phyloP scores from a whole-genome alignment of 208 protist genomes.

The Crithidia mellificae region DNA sequence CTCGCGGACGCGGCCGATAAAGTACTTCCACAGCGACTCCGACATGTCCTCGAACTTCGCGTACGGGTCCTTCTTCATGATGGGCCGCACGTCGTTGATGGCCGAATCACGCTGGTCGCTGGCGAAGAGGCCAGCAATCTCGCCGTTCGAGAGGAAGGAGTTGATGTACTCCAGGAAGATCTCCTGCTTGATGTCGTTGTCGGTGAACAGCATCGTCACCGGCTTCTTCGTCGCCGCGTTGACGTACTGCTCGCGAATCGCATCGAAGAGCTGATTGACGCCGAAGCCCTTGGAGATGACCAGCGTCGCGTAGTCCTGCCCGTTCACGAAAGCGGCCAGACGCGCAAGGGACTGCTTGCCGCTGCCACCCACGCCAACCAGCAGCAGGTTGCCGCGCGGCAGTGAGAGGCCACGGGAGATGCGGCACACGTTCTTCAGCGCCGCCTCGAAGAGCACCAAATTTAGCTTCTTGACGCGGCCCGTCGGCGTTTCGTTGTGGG shows the following conservation, averaged over 20 bases:
- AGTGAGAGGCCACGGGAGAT: constrained; percentile 92
- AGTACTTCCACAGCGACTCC: constrained; percentile 93
- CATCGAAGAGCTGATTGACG: constrained; percentile 93
- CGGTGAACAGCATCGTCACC: constrained; percentile 97
- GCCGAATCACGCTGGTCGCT: constrained; percentile 97
- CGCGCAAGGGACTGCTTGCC: constrained; percentile 93
- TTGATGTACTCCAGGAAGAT: constrained; percentile 99
- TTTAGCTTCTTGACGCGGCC: constrained; percentile 90
- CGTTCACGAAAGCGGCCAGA: constrained; percentile 88
- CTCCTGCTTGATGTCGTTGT: constrained; percentile 98
- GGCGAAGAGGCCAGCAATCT: constrained; percentile 97
- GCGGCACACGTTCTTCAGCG: constrained; percentile 94
- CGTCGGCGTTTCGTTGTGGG: constrained; percentile 85
- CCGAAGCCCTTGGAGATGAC: constrained; percentile 93
- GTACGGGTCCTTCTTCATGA: constrained; percentile 95
- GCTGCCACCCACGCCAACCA: constrained; percentile 94
- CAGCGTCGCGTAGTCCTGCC: constrained; percentile 90
- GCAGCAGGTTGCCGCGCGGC: constrained; percentile 92
- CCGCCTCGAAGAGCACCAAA: constrained; percentile 95
- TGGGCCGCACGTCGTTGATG: constrained; percentile 93
- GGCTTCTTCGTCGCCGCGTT: constrained; percentile 74
- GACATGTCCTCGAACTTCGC: constrained; percentile 95
- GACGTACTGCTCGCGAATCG: constrained; percentile 93
- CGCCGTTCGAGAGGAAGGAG: constrained; percentile 94
- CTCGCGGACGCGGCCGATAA: too few relatives aligned